Evolutionary conservation across 345 rosid species (phyloP), one percentile per base, ranked within the genome.

Genomic region (Salix udensis): DNA sequence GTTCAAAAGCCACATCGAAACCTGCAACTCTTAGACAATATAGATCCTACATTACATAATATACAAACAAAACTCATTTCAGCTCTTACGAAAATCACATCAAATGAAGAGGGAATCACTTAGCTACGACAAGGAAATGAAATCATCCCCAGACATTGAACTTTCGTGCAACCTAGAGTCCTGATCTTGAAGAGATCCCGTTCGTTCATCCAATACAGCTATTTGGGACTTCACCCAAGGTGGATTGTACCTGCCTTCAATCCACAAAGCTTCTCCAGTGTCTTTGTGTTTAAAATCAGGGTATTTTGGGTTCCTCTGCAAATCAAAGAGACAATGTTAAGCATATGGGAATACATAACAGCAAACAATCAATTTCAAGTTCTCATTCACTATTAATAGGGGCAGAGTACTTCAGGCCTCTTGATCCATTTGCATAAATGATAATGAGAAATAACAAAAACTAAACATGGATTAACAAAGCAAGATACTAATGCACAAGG

Each of bases 281-380:
- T 87, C 92, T 74, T 90, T 90, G 82, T 90, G 92, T 83, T 87
- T 88, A 78, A 90, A 88, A 85, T 90, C 94, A 18, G 94, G 92
- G 81, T 85, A 85, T 67, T 86, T 88, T 15, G 88, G 92, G 85
- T 61, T 88, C 76, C 82, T 90, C 94, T 90, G 87, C 76, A 52
- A 48, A 78, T 72, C 42, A 50, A 62, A 67, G n/a, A 44, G 52
- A 39, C 9, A 15, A 31, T 55, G 34, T 28, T 10, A 9, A 72
- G 31, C 23, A 30, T 34, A 13, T 37, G 8, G 34, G 2, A 50
- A 40, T 50, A 77, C 2, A 30, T 14, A 50, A 19, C 37, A 55
- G 8, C 26, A 0, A 31, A 34, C 44, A 67, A 42, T 30, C 50
- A 65, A n/a, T 55, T 28, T 19, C 7, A 42, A 26, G 24, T 26